Percentiles rank a stretch among this genome's conserved stretches.
Conservation (phyloP, 768 basidiomycete species). For the Tricholoma terreum region DNA sequence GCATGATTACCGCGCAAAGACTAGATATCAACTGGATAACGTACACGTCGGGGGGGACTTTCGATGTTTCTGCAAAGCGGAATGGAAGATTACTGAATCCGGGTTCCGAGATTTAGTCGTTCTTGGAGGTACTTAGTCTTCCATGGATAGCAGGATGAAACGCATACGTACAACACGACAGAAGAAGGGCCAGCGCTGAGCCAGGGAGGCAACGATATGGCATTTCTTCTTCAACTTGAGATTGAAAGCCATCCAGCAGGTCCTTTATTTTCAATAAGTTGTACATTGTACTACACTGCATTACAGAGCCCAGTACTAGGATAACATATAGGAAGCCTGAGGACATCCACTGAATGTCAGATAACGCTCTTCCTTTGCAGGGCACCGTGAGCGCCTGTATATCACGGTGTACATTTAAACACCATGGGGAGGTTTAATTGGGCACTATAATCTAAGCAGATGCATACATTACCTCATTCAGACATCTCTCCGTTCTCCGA, state of each 20-base stretch:
- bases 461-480: too few species aligned
- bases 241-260: conserved; percentile 97
- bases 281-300: too few species aligned
- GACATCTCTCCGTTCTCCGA: too few species aligned
- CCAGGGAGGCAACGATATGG: conserved; percentile 89
- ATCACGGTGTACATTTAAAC: too few species aligned
- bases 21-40: conserved; percentile 24
- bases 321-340: too few species aligned
- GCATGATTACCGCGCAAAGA: background rate
- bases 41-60: conserved; percentile 90
- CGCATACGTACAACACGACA: background rate
- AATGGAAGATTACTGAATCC: conserved; percentile 83
- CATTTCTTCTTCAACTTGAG: conserved; percentile 95
- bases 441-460: too few species aligned
- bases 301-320: too few species aligned
- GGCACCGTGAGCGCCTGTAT: too few species aligned
- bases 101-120: conserved; percentile 55
- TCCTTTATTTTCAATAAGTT: too few species aligned
- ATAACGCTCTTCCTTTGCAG: too few species aligned
- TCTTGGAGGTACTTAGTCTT: conserved; percentile 86
- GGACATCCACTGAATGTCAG: too few species aligned
- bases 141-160: background rate
- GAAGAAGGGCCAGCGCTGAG: conserved; percentile 57
- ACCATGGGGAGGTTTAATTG: too few species aligned
- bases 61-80: conserved; percentile 86